Evolutionary conservation across 1,139 yeast genomes (phyloP).

Genomic region (Nakaseomyces sp.): DNA sequence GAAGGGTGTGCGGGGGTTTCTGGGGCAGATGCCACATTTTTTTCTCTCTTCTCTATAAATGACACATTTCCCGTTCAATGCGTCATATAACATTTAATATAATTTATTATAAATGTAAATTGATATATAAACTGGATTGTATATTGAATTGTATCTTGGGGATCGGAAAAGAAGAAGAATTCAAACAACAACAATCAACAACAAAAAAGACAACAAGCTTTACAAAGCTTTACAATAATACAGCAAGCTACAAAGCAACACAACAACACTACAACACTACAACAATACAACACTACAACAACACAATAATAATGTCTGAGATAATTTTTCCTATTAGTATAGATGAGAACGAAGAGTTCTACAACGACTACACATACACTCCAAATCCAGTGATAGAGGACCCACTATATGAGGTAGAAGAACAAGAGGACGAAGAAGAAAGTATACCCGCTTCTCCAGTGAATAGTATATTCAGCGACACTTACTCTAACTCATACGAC

Average conservation of each 20-base stretch:
- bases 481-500: neutral
- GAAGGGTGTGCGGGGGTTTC: no score
- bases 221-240: no score
- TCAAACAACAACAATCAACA: no score
- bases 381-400: conserved; percentile 1
- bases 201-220: no score
- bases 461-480: neutral
- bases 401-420: conserved; percentile 2
- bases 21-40: no score
- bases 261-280: neutral
- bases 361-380: neutral
- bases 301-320: conserved; percentile 4
- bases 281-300: neutral
- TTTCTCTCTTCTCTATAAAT: no score
- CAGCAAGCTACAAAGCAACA: neutral
- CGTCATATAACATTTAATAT: no score
- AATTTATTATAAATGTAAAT: no score
- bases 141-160: no score
- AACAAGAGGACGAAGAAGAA: neutral
- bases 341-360: neutral
- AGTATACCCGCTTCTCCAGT: neutral
- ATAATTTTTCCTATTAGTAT: conserved; percentile 5
- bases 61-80: no score
- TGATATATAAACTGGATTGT: no score
- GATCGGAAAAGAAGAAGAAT: no score